Percentiles rank a stretch among this genome's conserved stretches.
These are phyloP conservation scores for Teratosphaeria viscida DNA, from an alignment of 2,329 filamentous ascomycete species.

Conservation along the genomic window DNA sequence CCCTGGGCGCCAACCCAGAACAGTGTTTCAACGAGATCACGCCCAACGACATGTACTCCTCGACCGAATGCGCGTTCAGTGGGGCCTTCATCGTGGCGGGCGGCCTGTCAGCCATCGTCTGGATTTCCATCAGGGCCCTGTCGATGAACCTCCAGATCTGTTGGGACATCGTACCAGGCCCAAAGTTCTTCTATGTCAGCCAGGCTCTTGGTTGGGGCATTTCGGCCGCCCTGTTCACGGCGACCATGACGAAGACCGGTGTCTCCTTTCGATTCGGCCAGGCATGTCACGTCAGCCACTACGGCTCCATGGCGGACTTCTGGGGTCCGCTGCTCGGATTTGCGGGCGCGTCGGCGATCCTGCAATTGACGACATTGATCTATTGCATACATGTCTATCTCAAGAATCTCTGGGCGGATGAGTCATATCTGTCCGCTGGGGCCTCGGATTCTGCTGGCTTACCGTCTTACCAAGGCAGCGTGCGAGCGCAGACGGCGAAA, in stretches of 20 bases:
- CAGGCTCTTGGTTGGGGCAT: conserved; percentile 76
- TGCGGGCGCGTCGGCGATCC: conserved; percentile 61
- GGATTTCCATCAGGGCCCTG: conserved; percentile 81
- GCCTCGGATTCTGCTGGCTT: conserved; percentile 52
- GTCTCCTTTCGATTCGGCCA: conserved; percentile 89
- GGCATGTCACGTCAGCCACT: conserved; percentile 90
- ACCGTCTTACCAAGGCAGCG: conserved; percentile 64
- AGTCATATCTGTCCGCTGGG: conserved; percentile 49
- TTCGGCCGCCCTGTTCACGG: conserved; percentile 60
- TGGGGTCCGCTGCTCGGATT: conserved; percentile 85
- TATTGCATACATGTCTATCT: conserved; percentile 97
- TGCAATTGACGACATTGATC: conserved; percentile 69
- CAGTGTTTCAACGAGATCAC: conserved; percentile 88
- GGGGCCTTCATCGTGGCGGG: conserved; percentile 79
- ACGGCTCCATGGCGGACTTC: conserved; percentile 69
- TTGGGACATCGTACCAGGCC: conserved; percentile 86
- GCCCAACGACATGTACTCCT: conserved; percentile 81
- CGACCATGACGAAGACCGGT: conserved; percentile 75
- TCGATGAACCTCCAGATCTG: conserved; percentile 95
- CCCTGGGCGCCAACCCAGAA: conserved; percentile 64
- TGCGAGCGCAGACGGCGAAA: conserved; percentile 69
- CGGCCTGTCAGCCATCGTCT: conserved; percentile 74
- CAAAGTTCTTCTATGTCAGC: conserved; percentile 78
- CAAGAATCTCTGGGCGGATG: conserved; percentile 63
- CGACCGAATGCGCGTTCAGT: conserved; percentile 73